phyloP scores from a whole-genome alignment of 345 rosid genomes.

The Eutrema japonicum region DNA sequence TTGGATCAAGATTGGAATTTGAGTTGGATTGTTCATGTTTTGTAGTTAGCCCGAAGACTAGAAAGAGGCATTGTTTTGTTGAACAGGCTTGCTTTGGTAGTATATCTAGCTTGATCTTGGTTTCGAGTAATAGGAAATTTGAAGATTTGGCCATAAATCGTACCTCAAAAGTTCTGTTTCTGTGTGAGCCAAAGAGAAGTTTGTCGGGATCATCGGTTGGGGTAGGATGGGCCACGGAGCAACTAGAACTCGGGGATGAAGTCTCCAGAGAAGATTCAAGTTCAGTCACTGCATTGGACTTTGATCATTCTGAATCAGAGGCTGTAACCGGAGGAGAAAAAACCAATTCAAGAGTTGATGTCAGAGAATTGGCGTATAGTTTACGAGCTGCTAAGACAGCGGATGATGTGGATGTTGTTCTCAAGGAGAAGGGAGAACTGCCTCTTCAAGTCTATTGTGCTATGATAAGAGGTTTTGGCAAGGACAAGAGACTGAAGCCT shows the following conservation, averaged over 20 bases:
- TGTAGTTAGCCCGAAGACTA: constrained; percentile 39
- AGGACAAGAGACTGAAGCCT: constrained; percentile 60
- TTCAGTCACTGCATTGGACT: constrained; percentile 34
- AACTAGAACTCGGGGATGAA: constrained; percentile 54
- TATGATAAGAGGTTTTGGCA: constrained; percentile 75
- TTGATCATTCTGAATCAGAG: constrained; percentile 32
- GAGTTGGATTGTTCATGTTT: constrained; percentile 51
- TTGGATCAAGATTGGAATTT: constrained; percentile 53
- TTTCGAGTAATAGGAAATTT: constrained; percentile 43
- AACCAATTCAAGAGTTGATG: constrained; percentile 55
- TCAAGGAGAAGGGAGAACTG: constrained; percentile 64
- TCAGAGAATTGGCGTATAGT: constrained; percentile 56
- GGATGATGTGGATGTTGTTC: constrained; percentile 74
- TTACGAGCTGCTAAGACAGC: constrained; percentile 66
- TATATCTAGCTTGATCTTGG: constrained; percentile 41
- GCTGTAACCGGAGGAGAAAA: constrained; percentile 39
- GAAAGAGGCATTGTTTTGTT: constrained; percentile 39
- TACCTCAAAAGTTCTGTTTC: constrained; percentile 42
- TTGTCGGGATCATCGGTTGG: constrained; percentile 46
- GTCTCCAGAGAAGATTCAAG: constrained; percentile 44
- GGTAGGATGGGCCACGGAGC: constrained; percentile 62
- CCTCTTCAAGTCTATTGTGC: constrained; percentile 71
- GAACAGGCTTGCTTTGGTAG: constrained; percentile 40
- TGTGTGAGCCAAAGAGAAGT: constrained; percentile 46
- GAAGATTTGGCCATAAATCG: constrained; percentile 37